Conservation (phyloP, 768 basidiomycete genomes). For the Sporobolomyces pararoseus region DNA sequence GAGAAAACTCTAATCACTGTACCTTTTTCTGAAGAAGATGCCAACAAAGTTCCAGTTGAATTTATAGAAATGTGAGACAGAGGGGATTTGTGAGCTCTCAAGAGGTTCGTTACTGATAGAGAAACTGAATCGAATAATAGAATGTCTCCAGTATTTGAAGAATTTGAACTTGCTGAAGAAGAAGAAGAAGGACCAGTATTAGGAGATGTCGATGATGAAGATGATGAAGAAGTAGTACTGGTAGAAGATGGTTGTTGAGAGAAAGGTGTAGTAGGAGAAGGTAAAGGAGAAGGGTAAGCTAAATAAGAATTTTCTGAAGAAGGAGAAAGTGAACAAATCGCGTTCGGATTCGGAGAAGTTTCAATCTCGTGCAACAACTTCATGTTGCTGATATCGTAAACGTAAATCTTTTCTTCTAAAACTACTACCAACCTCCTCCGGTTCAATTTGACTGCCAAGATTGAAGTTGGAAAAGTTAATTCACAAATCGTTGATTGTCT, state of each 20-base stretch:
- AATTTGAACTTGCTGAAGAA: slow-evolving; percentile 15
- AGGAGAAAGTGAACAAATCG: slow-evolving; percentile 90
- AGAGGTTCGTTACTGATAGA: slow-evolving; percentile 86
- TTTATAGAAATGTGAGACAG: slow-evolving; percentile 84
- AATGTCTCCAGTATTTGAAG: slow-evolving; percentile 60
- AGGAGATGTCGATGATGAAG: slow-evolving; percentile 48
- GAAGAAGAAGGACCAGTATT: slow-evolving; percentile 43
- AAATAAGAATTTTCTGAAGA: slow-evolving; percentile 89
- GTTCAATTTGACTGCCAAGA: slow-evolving; percentile 96
- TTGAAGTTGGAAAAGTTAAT: slow-evolving; percentile 90
- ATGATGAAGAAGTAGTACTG: slow-evolving; percentile 45
- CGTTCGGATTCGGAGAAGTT: slow-evolving; percentile 91
- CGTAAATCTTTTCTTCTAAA: slow-evolving; percentile 95
- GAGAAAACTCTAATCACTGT: slow-evolving; percentile 95
- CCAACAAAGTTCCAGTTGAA: slow-evolving; percentile 78
- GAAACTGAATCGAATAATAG: slow-evolving; percentile 90
- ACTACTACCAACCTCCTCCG: slow-evolving; percentile 93
- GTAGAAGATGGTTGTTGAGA: too few relatives aligned
- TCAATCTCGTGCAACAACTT: slow-evolving; percentile 94
- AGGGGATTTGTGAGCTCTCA: slow-evolving; percentile 93
- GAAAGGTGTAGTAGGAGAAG: slow-evolving; percentile 67
- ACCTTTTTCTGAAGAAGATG: slow-evolving; percentile 89
- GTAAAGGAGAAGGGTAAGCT: slow-evolving; percentile 91
- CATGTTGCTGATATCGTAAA: slow-evolving; percentile 99
- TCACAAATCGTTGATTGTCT: slow-evolving; percentile 99